phyloP scores from a whole-genome alignment of 2,329 filamentous ascomycete species.

The Fusarium tricinctum region DNA sequence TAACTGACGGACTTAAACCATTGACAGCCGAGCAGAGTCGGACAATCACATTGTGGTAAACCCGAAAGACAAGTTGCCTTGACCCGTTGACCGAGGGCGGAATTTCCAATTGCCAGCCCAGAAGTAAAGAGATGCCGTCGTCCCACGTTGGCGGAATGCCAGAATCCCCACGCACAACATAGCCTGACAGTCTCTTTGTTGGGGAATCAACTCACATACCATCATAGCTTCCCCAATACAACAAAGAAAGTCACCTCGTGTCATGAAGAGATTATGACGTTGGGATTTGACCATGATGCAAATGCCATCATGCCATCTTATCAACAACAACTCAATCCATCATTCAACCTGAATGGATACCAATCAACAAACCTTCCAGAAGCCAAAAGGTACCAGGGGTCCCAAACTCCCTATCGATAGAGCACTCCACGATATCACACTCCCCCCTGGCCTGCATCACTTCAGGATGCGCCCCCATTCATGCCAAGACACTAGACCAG shows the following conservation, averaged over 20 bases:
- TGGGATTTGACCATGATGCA: slow-evolving; percentile 40
- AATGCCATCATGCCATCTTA: slow-evolving; percentile 42
- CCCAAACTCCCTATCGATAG: slow-evolving; percentile 46
- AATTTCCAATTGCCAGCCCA: slow-evolving; percentile 8
- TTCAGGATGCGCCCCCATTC: slow-evolving; percentile 33
- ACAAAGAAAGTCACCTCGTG: slow-evolving; percentile 20
- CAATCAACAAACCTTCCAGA: slow-evolving; percentile 43
- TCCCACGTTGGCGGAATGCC: slow-evolving; percentile 14
- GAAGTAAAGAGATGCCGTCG: slow-evolving; percentile 14
- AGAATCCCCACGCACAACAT: slow-evolving; percentile 8
- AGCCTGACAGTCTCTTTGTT: slow-evolving; percentile 23
- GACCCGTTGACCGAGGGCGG: slow-evolving; percentile 3
- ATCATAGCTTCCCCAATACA: slow-evolving; percentile 21
- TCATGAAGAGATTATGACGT: slow-evolving; percentile 41
- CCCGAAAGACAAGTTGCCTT: slow-evolving; percentile 1
- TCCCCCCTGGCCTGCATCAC: slow-evolving; percentile 22
- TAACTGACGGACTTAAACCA: not conserved
- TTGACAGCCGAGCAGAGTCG: not conserved
- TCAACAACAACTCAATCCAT: slow-evolving; percentile 34
- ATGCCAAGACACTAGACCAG: slow-evolving; percentile 36
- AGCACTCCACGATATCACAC: slow-evolving; percentile 25
- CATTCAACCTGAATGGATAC: slow-evolving; percentile 16
- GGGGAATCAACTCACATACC: slow-evolving; percentile 18
- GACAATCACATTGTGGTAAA: slow-evolving; percentile 1
- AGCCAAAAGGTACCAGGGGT: slow-evolving; percentile 25